Conservation (phyloP, 257 asterid species). For the Nyctanthes arbortristis region DNA sequence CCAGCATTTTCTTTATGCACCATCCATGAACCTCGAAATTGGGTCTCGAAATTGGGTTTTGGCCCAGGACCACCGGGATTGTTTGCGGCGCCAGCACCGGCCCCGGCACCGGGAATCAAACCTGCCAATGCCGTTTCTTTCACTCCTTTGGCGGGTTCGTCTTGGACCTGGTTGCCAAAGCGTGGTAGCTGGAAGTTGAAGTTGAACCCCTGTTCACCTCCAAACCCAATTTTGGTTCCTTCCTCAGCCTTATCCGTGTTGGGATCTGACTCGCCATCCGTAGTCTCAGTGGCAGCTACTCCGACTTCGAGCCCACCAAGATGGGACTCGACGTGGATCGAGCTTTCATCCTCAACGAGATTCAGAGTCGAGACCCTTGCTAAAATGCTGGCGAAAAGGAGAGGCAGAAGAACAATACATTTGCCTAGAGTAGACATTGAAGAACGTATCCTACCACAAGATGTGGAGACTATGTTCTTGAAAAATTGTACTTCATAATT, state of each 20-base stretch:
- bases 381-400: slow-evolving; percentile 17
- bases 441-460: slow-evolving; percentile 12
- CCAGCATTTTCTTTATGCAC: slow-evolving; percentile 55
- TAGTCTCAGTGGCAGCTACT: not conserved
- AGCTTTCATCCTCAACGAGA: not conserved
- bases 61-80: too few relatives aligned
- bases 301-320: not conserved
- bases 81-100: not conserved
- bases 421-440: slow-evolving; percentile 20
- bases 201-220: not conserved
- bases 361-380: not conserved
- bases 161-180: not conserved
- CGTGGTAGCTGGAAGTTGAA: not conserved
- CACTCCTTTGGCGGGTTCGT: not conserved
- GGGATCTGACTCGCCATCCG: not conserved
- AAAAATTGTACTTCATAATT: not conserved
- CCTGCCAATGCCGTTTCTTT: not conserved
- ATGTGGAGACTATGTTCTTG: not conserved
- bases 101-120: not conserved
- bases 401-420: slow-evolving; percentile 24
- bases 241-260: not conserved
- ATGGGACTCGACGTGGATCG: not conserved
- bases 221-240: not conserved
- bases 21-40: slow-evolving; percentile 47
- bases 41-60: slow-evolving; percentile 22